Percentiles rank a stretch among this genome's conserved stretches.
Evolutionary conservation across 2,329 filamentous ascomycete genomes (phyloP).

Genomic region (Stachybotrys elegans): DNA sequence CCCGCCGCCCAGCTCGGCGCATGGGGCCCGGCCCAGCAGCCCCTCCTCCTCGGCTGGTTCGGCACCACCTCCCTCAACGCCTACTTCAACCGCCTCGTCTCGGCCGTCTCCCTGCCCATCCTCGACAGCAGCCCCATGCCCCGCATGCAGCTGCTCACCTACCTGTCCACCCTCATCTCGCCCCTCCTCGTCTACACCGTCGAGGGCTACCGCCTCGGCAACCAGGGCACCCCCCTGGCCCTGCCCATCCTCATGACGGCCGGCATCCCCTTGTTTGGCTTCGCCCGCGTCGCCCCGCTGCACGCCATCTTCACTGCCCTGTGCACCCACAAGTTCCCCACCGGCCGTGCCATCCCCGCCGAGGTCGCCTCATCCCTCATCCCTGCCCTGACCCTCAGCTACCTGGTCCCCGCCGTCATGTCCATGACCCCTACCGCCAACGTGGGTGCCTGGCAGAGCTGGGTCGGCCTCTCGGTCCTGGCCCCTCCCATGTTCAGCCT

Average conservation of each 20-base stretch:
- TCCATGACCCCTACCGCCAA: constrained; percentile 4
- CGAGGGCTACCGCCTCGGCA: constrained; percentile 16
- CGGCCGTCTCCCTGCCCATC: neutral
- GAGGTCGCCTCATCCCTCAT: constrained; percentile 12
- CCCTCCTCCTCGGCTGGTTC: too few species aligned
- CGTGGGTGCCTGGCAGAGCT: constrained; percentile 4
- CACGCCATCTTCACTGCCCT: constrained; percentile 5
- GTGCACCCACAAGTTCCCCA: neutral
- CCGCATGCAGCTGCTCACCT: constrained; percentile 2
- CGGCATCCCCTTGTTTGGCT: constrained; percentile 8
- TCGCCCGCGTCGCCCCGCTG: constrained; percentile 9
- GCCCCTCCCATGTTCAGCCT: constrained; percentile 8
- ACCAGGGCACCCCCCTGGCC: constrained; percentile 8
- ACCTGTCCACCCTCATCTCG: constrained; percentile 13
- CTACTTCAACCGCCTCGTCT: neutral
- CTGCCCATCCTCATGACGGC: constrained; percentile 10
- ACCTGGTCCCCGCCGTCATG: constrained; percentile 10
- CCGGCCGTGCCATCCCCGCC: neutral
- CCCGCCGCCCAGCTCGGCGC: neutral
- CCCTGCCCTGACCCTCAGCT: constrained; percentile 11
- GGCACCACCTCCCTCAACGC: neutral
- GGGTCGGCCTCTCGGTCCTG: constrained; percentile 6
- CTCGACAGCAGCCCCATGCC: neutral
- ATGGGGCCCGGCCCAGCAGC: neutral
- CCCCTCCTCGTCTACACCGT: constrained; percentile 17